Base-by-base conservation (phyloP, 129 eudicot species). In the Centella asiatica region DNA sequence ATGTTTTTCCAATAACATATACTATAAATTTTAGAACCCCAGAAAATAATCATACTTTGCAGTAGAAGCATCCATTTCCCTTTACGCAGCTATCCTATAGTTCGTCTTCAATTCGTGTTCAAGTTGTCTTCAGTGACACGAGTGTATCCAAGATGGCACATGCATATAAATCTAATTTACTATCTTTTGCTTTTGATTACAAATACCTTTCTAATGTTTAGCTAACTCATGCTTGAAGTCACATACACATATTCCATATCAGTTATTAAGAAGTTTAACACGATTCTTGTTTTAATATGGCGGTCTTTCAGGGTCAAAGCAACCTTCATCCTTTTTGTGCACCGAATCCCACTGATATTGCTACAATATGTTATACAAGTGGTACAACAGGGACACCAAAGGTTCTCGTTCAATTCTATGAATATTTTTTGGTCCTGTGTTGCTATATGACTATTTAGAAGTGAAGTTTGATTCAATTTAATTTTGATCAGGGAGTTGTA, bases 381-480 rank as follows among this genome's bases (percentile, higher is more conserved):
- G 97, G 97, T 65, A 90, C 97, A 45, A 90, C 97, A 63, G 97
- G 97, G 60, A 86, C 97, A 59, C 97, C 97, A 37, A 90, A 90
- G 95, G 97, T 90, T 53, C 25, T 34, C 20, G 29, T 34, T 44
- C 22, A 27, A 45, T 66, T 65, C 14, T 6, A 24, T 26, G 26
- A 48, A 55, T 19, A 13, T 72, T 64, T 1, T 34, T 11, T 23
- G 25, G 40, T 56, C 54, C 8, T 48, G 18, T 24, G 52, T 20
- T 50, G 25, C 32, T 24, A 4, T 20, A 57, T 52, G 34, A 60
- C 17, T 60, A 20, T 23, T 31, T 32, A 51, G n/a, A 40, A 32
- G 7, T 34, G 28, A 20, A 34, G 18, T 58, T 18, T 58, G 11
- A 58, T 34, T 29, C 33, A 58, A 34, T 47, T 15, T 60, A 33